Percentiles rank a stretch among this genome's conserved stretches.
These are phyloP conservation scores for Globisporangium canariense DNA, from an alignment of 352 stramenopile genomes.

Conservation along the genomic window DNA sequence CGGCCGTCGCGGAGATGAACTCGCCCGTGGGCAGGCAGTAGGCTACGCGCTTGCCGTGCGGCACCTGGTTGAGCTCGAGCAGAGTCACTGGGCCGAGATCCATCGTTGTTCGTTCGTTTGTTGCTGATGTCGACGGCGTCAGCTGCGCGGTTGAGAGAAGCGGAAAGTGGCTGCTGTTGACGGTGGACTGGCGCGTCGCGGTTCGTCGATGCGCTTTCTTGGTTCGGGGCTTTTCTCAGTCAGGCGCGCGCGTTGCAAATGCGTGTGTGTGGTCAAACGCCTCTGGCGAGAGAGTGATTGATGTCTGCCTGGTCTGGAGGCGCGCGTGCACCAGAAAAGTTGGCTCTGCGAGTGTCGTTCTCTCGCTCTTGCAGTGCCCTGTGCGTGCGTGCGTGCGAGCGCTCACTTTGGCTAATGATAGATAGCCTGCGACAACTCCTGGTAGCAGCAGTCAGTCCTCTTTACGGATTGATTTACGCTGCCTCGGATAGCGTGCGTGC, in stretches of 20 bases:
- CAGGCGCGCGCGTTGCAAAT: no score
- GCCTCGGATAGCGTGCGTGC: not conserved
- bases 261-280: not conserved
- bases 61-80: conserved; percentile 56
- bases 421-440: not conserved
- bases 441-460: not conserved
- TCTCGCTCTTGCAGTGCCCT: not conserved
- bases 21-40: conserved; percentile 71
- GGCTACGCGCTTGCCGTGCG: conserved; percentile 45
- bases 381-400: not conserved
- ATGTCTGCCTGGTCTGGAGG: not conserved
- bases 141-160: not conserved
- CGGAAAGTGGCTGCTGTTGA: not conserved
- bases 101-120: conserved; percentile 23
- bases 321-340: not conserved
- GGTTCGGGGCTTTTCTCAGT: not conserved
- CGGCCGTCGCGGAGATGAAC: conserved; percentile 67
- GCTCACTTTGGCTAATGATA: conserved; percentile 5
- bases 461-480: not conserved
- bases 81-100: conserved; percentile 51
- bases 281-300: not conserved
- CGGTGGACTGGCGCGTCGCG: not conserved
- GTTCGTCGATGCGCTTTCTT: not conserved
- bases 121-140: conserved; percentile 3
- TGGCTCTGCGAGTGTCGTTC: not conserved